Conservation (phyloP, 306 rosid genomes). For the Ammopiptanthus mongolicus region DNA sequence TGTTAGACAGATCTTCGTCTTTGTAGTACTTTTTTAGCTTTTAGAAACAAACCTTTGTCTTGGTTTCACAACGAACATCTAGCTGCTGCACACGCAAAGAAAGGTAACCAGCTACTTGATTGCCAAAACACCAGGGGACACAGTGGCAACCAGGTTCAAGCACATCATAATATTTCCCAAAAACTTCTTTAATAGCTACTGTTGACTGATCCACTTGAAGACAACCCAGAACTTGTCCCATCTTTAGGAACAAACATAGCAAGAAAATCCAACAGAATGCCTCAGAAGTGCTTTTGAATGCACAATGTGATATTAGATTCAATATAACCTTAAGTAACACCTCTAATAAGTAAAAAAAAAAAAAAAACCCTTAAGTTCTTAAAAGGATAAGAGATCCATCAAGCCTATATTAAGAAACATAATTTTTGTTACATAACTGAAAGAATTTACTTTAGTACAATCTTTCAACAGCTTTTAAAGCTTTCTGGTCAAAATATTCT, state of each 20-base stretch:
- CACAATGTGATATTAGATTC: too few species aligned
- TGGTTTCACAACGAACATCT: slow-evolving; percentile 86
- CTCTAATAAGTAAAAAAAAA: background rate
- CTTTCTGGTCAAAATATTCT: too few species aligned
- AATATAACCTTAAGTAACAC: background rate
- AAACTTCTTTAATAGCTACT: slow-evolving; percentile 68
- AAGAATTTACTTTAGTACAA: background rate
- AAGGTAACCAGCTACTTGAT: slow-evolving; percentile 71
- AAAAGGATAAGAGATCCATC: background rate
- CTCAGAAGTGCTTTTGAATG: background rate
- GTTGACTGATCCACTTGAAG: slow-evolving; percentile 84
- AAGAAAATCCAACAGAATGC: background rate
- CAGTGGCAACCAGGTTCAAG: slow-evolving; percentile 93
- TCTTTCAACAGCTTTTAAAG: too few species aligned
- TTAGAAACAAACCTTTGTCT: slow-evolving; percentile 66
- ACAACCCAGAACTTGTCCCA: slow-evolving; percentile 49
- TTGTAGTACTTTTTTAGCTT: slow-evolving; percentile 13
- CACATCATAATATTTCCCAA: slow-evolving; percentile 68
- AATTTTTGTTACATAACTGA: background rate
- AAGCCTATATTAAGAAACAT: background rate
- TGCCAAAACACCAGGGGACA: slow-evolving; percentile 85
- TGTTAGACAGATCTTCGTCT: slow-evolving; percentile 35
- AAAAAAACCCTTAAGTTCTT: background rate
- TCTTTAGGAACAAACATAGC: background rate
- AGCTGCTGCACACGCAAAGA: slow-evolving; percentile 86